Evolutionary conservation across 352 stramenopile genomes (phyloP).

Genomic region (Globisporangium alternatum): DNA sequence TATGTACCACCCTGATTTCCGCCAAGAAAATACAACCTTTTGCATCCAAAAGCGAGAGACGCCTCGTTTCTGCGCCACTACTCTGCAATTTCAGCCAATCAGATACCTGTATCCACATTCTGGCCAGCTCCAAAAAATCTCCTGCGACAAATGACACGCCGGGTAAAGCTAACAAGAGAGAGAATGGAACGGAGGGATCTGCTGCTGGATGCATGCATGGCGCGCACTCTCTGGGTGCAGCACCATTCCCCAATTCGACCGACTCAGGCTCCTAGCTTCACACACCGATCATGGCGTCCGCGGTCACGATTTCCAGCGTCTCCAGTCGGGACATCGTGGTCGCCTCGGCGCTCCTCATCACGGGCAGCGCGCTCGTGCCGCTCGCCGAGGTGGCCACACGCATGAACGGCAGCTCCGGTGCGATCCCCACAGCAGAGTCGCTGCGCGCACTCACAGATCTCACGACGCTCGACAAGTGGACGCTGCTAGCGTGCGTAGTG

Average conservation of each 20-base stretch:
- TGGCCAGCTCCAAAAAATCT: slow-evolving; percentile 4
- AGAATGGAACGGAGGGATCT: not conserved
- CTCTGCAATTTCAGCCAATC: not conserved
- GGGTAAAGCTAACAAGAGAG: not conserved
- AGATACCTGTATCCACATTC: no score
- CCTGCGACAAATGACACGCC: not conserved
- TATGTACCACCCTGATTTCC: no score
- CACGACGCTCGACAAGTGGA: slow-evolving; percentile 26
- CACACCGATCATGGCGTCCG: slow-evolving; percentile 1
- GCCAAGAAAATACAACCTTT: not conserved
- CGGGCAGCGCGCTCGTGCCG: slow-evolving; percentile 27
- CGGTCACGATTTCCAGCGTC: slow-evolving; percentile 3
- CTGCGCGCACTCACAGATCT: slow-evolving; percentile 19
- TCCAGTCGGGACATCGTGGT: slow-evolving; percentile 12
- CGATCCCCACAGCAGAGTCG: not conserved
- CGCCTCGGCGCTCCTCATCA: slow-evolving; percentile 16
- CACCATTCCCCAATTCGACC: not conserved
- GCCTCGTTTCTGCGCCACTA: not conserved
- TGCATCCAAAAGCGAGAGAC: not conserved
- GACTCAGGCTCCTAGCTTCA: not conserved
- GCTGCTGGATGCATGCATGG: not conserved
- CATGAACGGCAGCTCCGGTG: not conserved
- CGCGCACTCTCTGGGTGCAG: not conserved
- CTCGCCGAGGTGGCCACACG: slow-evolving; percentile 26
- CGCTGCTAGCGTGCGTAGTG: slow-evolving; percentile 20